Evolutionary conservation across 2,329 filamentous ascomycete species (phyloP), one percentile per base, ranked within the genome.

Genomic region (Trichoderma cornu-damae): DNA sequence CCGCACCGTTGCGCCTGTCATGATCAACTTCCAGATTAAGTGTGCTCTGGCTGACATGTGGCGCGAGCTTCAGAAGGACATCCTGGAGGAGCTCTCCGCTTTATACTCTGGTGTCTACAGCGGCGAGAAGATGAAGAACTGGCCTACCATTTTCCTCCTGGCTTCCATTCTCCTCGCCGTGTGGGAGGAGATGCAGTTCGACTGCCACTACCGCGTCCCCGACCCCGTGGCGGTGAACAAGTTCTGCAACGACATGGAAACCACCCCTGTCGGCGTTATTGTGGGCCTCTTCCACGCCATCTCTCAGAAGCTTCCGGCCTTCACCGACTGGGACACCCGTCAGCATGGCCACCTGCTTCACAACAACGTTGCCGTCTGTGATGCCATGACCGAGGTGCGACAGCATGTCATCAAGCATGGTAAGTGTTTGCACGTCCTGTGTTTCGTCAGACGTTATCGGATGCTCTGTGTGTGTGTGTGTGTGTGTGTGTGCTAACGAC

Each of bases 11-110:
- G 93, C 93, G 14, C 93, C 93, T 11, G 92, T 96, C 70, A 96
- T 97, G 92, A 95, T 97, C 83, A 97, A 96, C 79, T 96, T 96
- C 83, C 90, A 96, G 77, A 91, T 97, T 79, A 97, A 97, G 82
- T 94, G 89, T 68, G 92, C 92, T 55, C 86, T 97, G 76, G 93
- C 92, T 63, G 91, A 95, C 68, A 95, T 96, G 90, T 97, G 93
- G 93, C 91, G 93, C 63, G 92, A 96, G 73, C 80, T 97, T 58
- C 92, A 96, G 73, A 96, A 95, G 77, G 93, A 96, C 66, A 91
- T 96, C 35, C 81, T 97, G 2, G 92, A 96, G 76, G 93, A 97
- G 77, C 82, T 97, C 1, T 96, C 93, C 1, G 77, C 84, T 6
- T 81, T 97, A 12, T 97, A 96, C 81, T 95, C 90, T n/a, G 96